Percentiles rank a stretch among this genome's conserved stretches.
Conservation (phyloP, 2,329 filamentous ascomycete genomes). For the Teratosphaeria zuluensis region DNA sequence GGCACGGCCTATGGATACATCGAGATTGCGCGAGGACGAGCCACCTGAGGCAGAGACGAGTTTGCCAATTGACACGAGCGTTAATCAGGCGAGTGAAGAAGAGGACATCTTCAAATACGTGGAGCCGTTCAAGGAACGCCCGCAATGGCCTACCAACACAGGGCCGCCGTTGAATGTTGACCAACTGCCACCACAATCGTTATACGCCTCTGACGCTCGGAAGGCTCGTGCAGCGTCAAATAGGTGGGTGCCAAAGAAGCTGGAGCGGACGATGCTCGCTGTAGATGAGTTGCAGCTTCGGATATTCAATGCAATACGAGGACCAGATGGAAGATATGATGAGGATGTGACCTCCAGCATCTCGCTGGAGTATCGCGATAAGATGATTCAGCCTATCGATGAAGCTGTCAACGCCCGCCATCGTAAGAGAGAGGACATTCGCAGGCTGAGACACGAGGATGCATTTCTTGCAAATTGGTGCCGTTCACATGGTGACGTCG, state of each 20-base stretch:
- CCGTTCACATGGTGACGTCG: conserved; percentile 5
- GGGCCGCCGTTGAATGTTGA: conserved; percentile 22
- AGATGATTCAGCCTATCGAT: conserved; percentile 3
- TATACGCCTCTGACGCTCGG: conserved; percentile 30
- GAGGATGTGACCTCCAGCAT: conserved; percentile 13
- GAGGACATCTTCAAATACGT: conserved; percentile 12
- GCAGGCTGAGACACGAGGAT: not conserved
- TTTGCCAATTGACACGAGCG: not conserved
- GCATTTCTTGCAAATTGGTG: conserved; percentile 1
- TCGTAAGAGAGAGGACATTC: conserved; percentile 2
- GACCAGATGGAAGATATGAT: conserved; percentile 1
- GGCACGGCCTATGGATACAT: conserved; percentile 10
- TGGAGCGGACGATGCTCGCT: conserved; percentile 31
- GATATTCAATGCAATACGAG: conserved; percentile 20
- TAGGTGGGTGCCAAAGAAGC: conserved; percentile 33
- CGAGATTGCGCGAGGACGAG: not conserved
- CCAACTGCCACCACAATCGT: conserved; percentile 35
- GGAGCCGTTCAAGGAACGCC: conserved; percentile 6
- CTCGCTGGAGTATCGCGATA: conserved; percentile 13
- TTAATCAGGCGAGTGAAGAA: not conserved
- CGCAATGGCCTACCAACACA: conserved; percentile 32
- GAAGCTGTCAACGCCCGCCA: not conserved
- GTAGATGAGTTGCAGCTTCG: conserved; percentile 31
- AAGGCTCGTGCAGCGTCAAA: conserved; percentile 23
- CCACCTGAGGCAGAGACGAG: not conserved